Conservation (phyloP, 495 filamentous ascomycete species). For the Neohortaea acidophila region DNA sequence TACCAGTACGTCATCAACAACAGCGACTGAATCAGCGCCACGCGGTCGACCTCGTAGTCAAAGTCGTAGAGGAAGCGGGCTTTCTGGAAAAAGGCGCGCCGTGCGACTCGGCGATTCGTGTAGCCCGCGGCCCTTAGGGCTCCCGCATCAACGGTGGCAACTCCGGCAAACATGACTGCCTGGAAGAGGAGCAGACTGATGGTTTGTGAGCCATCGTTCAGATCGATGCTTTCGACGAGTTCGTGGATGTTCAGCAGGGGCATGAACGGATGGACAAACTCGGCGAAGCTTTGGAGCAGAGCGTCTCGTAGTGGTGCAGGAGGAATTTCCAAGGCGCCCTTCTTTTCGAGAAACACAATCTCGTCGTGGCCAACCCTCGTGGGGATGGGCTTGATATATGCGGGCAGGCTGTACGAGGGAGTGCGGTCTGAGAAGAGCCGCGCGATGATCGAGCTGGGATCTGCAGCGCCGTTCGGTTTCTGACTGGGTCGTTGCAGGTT, state of each 20-base stretch:
- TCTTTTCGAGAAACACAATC: constrained; percentile 52
- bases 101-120: constrained; percentile 47
- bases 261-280: constrained; percentile 78
- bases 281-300: constrained; percentile 53
- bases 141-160: constrained; percentile 58
- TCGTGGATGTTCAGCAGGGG: constrained; percentile 60
- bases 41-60: constrained; percentile 65
- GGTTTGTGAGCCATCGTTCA: constrained; percentile 47
- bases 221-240: constrained; percentile 49
- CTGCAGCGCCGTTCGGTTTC: constrained; percentile 1
- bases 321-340: constrained; percentile 59
- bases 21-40: constrained; percentile 63
- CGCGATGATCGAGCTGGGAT: not conserved
- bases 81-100: constrained; percentile 63
- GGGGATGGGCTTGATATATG: constrained; percentile 57
- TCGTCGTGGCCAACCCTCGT: constrained; percentile 52
- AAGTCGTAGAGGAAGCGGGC: constrained; percentile 66
- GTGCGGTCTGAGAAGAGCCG: constrained; percentile 2
- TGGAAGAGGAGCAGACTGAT: constrained; percentile 66
- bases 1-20: constrained; percentile 87
- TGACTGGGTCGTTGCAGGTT: constrained; percentile 14
- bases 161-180: constrained; percentile 66
- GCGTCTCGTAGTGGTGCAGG: constrained; percentile 51
- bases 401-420: constrained; percentile 14
- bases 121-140: constrained; percentile 55